Evolutionary conservation across 352 stramenopile genomes (phyloP).

Genomic region (Pythium guiyangense): DNA sequence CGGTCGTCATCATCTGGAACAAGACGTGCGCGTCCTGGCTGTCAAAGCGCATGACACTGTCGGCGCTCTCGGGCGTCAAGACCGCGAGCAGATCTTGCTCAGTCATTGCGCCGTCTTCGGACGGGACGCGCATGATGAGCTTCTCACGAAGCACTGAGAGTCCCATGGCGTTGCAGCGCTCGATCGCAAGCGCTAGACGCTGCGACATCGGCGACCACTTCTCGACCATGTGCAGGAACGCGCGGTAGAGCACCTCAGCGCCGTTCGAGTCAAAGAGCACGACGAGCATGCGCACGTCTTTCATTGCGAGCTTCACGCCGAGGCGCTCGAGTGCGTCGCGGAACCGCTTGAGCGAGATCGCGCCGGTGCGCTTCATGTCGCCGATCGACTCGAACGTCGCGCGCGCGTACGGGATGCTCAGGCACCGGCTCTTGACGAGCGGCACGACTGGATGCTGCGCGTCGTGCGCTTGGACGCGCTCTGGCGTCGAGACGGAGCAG

Average conservation of each 20-base stretch:
- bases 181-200: slow-evolving; percentile 19
- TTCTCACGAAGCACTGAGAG: slow-evolving; percentile 33
- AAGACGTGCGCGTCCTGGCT: slow-evolving; percentile 31
- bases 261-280: slow-evolving; percentile 48
- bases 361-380: slow-evolving; percentile 39
- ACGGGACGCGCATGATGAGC: slow-evolving; percentile 27
- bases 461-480: slow-evolving; percentile 23
- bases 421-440: slow-evolving; percentile 17
- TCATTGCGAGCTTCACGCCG: slow-evolving; percentile 25
- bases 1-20: slow-evolving; percentile 23
- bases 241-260: slow-evolving; percentile 42
- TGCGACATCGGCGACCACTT: slow-evolving; percentile 18
- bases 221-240: slow-evolving; percentile 32
- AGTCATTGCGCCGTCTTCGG: slow-evolving; percentile 32
- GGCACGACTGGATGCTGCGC: slow-evolving; percentile 21
- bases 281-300: slow-evolving; percentile 41
- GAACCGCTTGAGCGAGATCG: slow-evolving; percentile 41
- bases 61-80: slow-evolving; percentile 26
- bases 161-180: slow-evolving; percentile 33
- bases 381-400: slow-evolving; percentile 36
- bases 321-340: slow-evolving; percentile 31
- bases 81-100: slow-evolving; percentile 36
- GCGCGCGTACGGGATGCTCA: slow-evolving; percentile 28
- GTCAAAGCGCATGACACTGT: slow-evolving; percentile 24
- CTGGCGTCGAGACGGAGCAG: slow-evolving; percentile 29